A percentile compares a stretch with the other conserved stretches of the same genome.
Conservation (phyloP, 1,284 basidiomycete genomes). For the Ceratobasidium sp. region DNA sequence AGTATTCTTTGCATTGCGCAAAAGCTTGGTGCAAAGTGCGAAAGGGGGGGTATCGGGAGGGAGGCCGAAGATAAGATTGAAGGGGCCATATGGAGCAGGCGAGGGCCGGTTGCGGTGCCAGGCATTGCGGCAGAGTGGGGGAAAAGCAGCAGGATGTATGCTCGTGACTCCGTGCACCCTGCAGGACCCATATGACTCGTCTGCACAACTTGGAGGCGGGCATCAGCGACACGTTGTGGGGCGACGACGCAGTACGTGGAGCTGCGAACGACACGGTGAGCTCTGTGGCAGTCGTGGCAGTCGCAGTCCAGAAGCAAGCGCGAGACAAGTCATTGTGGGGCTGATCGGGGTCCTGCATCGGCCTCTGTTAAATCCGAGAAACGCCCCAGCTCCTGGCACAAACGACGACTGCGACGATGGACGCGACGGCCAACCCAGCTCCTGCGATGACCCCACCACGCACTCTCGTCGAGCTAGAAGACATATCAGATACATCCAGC, state of each 20-base stretch:
- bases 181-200: conserved; percentile 25
- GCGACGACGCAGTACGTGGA: neutral
- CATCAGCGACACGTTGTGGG: neutral
- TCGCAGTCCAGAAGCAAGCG: too few species aligned
- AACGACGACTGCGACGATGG: conserved; percentile 20
- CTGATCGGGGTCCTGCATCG: conserved; percentile 13
- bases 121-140: conserved; percentile 7
- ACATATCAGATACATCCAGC: conserved; percentile 30
- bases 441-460: neutral
- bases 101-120: neutral
- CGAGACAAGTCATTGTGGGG: neutral
- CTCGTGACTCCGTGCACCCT: conserved; percentile 7
- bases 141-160: conserved; percentile 2
- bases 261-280: neutral
- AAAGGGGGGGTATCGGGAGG: neutral
- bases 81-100: neutral
- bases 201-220: neutral
- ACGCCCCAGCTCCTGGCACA: conserved; percentile 33
- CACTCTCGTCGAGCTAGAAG: conserved; percentile 7
- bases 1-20: neutral
- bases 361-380: conserved; percentile 14
- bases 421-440: conserved; percentile 10
- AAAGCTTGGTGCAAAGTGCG: neutral
- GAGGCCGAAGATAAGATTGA: conserved; percentile 24
- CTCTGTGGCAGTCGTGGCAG: too few species aligned